phyloP scores from a whole-genome alignment of 2,329 filamentous ascomycete genomes.

The Scytalidium lignicola region DNA sequence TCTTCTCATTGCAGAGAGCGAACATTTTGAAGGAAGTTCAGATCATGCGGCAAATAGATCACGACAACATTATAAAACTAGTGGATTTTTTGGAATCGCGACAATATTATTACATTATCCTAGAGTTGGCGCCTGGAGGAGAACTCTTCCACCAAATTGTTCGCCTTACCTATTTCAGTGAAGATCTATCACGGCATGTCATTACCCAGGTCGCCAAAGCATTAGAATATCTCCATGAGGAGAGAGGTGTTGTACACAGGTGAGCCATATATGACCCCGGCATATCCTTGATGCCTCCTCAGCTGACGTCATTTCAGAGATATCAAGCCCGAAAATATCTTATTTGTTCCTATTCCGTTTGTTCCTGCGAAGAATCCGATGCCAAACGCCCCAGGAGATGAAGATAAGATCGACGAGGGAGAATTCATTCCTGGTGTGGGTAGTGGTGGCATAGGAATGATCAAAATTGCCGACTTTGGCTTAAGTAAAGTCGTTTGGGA shows the following conservation, averaged over 20 bases:
- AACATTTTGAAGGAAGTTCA: conserved; percentile 98
- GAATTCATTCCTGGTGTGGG: conserved; percentile 82
- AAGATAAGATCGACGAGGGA: conserved; percentile 95
- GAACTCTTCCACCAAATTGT: conserved; percentile 99
- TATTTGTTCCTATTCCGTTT: conserved; percentile 84
- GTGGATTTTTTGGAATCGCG: conserved; percentile 89
- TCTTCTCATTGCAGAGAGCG: conserved; percentile 59
- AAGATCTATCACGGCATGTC: conserved; percentile 89
- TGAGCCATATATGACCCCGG: conserved; percentile 40
- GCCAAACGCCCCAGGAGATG: conserved; percentile 79
- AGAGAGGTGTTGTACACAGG: conserved; percentile 95
- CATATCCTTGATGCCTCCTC: too few species aligned
- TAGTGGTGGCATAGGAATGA: conserved; percentile 83
- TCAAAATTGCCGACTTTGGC: conserved; percentile 98
- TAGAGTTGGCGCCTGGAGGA: conserved; percentile 90
- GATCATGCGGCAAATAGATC: conserved; percentile 95
- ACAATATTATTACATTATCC: conserved; percentile 96
- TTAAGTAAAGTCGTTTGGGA: conserved; percentile 98
- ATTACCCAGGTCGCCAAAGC: conserved; percentile 94
- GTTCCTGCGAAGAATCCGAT: conserved; percentile 75
- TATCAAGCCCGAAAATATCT: conserved; percentile 96
- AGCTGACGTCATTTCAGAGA: conserved; percentile 58
- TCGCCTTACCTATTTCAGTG: conserved; percentile 95
- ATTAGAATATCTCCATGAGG: conserved; percentile 88
- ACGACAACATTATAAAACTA: conserved; percentile 92